Evolutionary conservation across 139 green algal genomes (phyloP).

Genomic region (Pleodorina starrii): DNA sequence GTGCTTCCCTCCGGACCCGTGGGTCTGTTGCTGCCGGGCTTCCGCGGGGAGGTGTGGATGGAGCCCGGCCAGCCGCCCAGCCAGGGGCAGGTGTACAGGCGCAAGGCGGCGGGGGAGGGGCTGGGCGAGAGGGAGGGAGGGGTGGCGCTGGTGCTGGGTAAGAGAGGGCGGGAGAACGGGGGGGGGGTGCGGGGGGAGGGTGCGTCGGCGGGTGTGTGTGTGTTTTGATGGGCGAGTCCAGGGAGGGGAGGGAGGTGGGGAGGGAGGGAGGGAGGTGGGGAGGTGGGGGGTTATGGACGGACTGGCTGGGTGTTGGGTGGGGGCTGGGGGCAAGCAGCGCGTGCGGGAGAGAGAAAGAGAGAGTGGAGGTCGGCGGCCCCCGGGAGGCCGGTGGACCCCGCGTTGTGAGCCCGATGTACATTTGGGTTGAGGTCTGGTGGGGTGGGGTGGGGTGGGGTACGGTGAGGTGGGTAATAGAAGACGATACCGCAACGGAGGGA

Average conservation of each 20-base stretch:
- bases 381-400: too few species aligned
- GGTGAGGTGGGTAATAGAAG: too few species aligned
- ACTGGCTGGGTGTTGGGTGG: too few species aligned
- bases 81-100: slow-evolving; percentile 69
- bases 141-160: slow-evolving; percentile 78
- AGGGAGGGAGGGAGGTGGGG: too few species aligned
- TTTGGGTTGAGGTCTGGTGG: too few species aligned
- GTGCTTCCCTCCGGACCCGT: slow-evolving; percentile 42
- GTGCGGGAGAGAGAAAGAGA: too few species aligned
- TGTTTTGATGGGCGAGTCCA: not conserved
- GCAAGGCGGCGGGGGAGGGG: slow-evolving; percentile 56
- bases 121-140: not conserved
- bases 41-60: slow-evolving; percentile 80
- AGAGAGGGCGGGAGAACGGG: not conserved
- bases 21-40: slow-evolving; percentile 54
- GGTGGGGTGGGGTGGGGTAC: too few species aligned
- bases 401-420: too few species aligned
- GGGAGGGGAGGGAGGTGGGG: not conserved
- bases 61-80: slow-evolving; percentile 71
- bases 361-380: too few species aligned
- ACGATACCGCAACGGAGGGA: too few species aligned
- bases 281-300: too few species aligned
- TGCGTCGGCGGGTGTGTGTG: not conserved
- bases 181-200: not conserved
- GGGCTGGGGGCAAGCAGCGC: too few species aligned